Evolutionary conservation across 2,329 filamentous ascomycete species (phyloP).

Genomic region (Pestalotiopsis sp.): DNA sequence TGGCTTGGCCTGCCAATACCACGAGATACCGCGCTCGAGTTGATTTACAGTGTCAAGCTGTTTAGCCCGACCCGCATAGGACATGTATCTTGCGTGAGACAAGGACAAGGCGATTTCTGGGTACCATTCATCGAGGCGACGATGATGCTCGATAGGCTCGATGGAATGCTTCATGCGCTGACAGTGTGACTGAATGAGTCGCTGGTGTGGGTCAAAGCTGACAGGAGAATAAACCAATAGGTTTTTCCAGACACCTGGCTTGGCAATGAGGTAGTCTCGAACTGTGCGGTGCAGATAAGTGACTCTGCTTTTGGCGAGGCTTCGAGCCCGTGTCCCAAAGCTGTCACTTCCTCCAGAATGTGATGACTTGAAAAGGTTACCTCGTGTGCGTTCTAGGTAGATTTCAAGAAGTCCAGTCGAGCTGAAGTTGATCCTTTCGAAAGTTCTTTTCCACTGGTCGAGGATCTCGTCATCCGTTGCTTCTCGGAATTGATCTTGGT

Average conservation of each 20-base stretch:
- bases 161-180: conserved; percentile 33
- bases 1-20: conserved; percentile 27
- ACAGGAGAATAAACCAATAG: conserved; percentile 11
- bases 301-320: conserved; percentile 20
- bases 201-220: conserved; percentile 30
- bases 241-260: conserved; percentile 19
- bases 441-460: conserved; percentile 14
- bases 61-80: conserved; percentile 16
- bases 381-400: conserved; percentile 14
- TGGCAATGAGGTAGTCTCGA: conserved; percentile 32
- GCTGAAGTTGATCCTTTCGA: conserved; percentile 12
- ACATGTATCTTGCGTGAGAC: conserved; percentile 33
- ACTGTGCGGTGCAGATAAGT: conserved; percentile 36
- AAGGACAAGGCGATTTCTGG: conserved; percentile 37
- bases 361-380: neutral
- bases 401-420: conserved; percentile 27
- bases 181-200: conserved; percentile 33
- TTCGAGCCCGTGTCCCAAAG: neutral
- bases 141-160: conserved; percentile 35
- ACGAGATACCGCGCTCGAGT: conserved; percentile 27
- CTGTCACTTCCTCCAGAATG: neutral
- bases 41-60: conserved; percentile 25
- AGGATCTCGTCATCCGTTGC: conserved; percentile 18
- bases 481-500: conserved; percentile 21
- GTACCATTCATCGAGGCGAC: conserved; percentile 39